Conservation (phyloP, 805 yeast species). For the Myxozyma melibiosi region DNA sequence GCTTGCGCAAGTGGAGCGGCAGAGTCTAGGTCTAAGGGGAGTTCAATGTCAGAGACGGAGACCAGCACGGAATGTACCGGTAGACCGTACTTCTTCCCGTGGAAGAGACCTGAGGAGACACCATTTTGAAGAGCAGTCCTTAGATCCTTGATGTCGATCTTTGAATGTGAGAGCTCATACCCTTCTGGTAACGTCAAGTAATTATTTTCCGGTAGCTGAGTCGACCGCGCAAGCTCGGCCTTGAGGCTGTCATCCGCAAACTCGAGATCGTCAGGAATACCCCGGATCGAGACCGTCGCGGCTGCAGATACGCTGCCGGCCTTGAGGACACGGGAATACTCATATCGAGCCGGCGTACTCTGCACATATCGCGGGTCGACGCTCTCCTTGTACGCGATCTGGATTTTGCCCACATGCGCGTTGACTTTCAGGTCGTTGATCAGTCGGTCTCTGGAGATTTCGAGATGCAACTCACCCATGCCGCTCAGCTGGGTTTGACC, state of each 20-base stretch:
- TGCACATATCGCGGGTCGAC: slow-evolving; percentile 35
- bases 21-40: slow-evolving; percentile 53
- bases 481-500: slow-evolving; percentile 90
- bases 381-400: slow-evolving; percentile 87
- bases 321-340: slow-evolving; percentile 33
- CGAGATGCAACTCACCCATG: slow-evolving; percentile 96
- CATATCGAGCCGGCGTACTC: slow-evolving; percentile 36
- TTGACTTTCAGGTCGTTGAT: slow-evolving; percentile 81
- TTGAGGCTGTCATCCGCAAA: slow-evolving; percentile 46
- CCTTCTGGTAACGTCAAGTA: slow-evolving; percentile 14
- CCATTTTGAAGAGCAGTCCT: slow-evolving; percentile 39
- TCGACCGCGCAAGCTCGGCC: slow-evolving; percentile 43
- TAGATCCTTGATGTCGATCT: slow-evolving; percentile 39
- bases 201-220: slow-evolving; percentile 24
- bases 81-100: slow-evolving; percentile 46
- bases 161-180: slow-evolving; percentile 35
- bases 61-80: slow-evolving; percentile 66
- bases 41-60: slow-evolving; percentile 53
- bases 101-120: slow-evolving; percentile 48
- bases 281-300: slow-evolving; percentile 38
- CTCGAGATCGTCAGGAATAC: slow-evolving; percentile 40
- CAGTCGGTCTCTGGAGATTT: slow-evolving; percentile 78
- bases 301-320: slow-evolving; percentile 39
- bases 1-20: slow-evolving; percentile 49
- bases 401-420: slow-evolving; percentile 77